phyloP scores from a whole-genome alignment of 768 basidiomycete species.

The Coprinopsis sp. region DNA sequence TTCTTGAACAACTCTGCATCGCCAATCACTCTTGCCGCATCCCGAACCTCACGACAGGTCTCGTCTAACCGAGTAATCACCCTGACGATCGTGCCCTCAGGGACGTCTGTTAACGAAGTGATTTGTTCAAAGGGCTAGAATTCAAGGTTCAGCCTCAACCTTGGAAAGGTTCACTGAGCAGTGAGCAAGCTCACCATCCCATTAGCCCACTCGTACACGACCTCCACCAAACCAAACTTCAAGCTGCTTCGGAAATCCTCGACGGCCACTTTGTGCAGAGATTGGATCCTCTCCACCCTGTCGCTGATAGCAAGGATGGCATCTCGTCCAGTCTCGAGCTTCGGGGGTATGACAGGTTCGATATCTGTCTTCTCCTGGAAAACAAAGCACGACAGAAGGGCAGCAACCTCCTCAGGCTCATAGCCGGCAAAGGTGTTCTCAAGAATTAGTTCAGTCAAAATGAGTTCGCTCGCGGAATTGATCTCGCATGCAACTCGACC shows the following conservation, averaged over 20 bases:
- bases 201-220: slow-evolving; percentile 98
- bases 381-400: slow-evolving; percentile 91
- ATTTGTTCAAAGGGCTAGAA: slow-evolving; percentile 93
- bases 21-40: slow-evolving; percentile 95
- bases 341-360: slow-evolving; percentile 76
- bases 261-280: slow-evolving; percentile 68
- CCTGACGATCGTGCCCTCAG: slow-evolving; percentile 95
- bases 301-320: slow-evolving; percentile 76
- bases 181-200: slow-evolving; percentile 71
- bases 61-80: slow-evolving; percentile 95
- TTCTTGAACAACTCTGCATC: slow-evolving; percentile 95
- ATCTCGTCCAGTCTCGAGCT: slow-evolving; percentile 75
- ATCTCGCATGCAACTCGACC: slow-evolving; percentile 99
- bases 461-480: slow-evolving; percentile 95
- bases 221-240: slow-evolving; percentile 91
- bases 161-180: background rate
- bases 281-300: slow-evolving; percentile 75
- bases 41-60: slow-evolving; percentile 93
- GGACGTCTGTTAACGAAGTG: slow-evolving; percentile 85
- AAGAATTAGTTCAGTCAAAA: slow-evolving; percentile 93
- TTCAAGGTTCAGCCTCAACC: background rate
- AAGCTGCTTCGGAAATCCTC: slow-evolving; percentile 75
- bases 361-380: slow-evolving; percentile 98
- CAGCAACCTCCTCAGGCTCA: slow-evolving; percentile 94
- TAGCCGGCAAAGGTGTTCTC: slow-evolving; percentile 90